Base-by-base conservation (phyloP, 768 basidiomycete species). In the Hericium coralloides region DNA sequence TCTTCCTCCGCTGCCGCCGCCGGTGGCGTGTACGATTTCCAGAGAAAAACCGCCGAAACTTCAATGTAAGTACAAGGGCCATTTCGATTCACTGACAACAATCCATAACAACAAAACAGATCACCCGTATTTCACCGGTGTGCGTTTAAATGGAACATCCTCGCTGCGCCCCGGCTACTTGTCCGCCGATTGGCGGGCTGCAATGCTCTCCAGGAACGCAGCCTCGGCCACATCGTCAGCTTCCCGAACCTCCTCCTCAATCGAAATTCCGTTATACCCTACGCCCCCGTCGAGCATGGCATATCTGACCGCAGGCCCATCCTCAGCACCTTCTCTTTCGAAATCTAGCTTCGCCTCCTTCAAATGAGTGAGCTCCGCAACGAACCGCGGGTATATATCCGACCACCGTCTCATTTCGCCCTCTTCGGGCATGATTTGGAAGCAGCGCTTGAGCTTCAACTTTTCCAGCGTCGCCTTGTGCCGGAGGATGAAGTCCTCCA, bases 401-500 rank as follows among this genome's bases (percentile, higher is more conserved):
- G 43, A 45, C 43, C 43, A 45, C n/a, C 20, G 43, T 17, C 51
- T 36, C 51, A 12, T n/a, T n/a, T 54, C 53, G 22, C 22, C 53
- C 1, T 38, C 51, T 15, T 52, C 51, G 9, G 18, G n/a, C 22
- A 54, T 14, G 20, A 37, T 26, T 12, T 43, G n/a, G 7, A 12
- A 12, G 41, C 53, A 54, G 7, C 15, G 18, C 17, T 54, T 23
- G 15, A 54, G 25, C 3, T 22, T 8, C 31, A 54, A 39, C 12
- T 20, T 41, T n/a, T 18, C 25, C 17, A 54, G 26, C 4, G 39
- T 43, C 20, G 12, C 38, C 14, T 36, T 45, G 15, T 54, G 53
- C 12, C 53, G 53, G 15, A 54, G 17, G n/a, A 54, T 54, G 53
- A 54, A 54, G 41, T 54, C 53, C 39, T 54, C 53, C 9, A 54